phyloP scores from a whole-genome alignment of 106 monocot species.

The Dioscorea zingiberensis region DNA sequence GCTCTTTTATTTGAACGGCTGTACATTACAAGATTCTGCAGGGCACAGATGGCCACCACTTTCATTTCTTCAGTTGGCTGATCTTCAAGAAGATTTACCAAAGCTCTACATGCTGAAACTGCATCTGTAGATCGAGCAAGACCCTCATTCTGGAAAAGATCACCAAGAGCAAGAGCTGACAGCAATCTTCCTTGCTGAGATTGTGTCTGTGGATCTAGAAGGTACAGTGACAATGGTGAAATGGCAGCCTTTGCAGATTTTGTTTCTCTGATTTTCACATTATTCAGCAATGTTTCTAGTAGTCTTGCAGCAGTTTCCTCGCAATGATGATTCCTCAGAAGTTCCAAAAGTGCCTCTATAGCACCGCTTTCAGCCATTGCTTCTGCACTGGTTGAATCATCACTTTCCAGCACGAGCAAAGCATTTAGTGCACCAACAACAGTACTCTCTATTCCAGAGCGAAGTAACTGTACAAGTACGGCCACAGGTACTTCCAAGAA shows the following conservation, averaged over 20 bases:
- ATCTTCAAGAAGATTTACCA: slow-evolving; percentile 99
- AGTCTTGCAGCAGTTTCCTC: slow-evolving; percentile 94
- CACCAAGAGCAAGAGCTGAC: slow-evolving; percentile 86
- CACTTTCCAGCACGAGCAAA: slow-evolving; percentile 88
- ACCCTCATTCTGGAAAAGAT: slow-evolving; percentile 94
- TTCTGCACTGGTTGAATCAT: slow-evolving; percentile 95
- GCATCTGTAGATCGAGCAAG: slow-evolving; percentile 85
- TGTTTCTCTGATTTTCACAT: slow-evolving; percentile 84
- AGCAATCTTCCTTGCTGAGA: slow-evolving; percentile 90
- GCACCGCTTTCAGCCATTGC: slow-evolving; percentile 98
- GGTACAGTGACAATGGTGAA: slow-evolving; percentile 80
- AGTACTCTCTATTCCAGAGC: slow-evolving; percentile 80
- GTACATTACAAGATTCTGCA: slow-evolving; percentile 94
- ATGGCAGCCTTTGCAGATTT: slow-evolving; percentile 91
- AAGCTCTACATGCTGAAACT: slow-evolving; percentile 80
- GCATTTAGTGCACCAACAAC: slow-evolving; percentile 95
- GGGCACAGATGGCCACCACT: slow-evolving; percentile 90
- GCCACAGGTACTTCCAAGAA: slow-evolving; percentile 95
- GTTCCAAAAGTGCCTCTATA: slow-evolving; percentile 77
- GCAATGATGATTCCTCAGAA: slow-evolving; percentile 83
- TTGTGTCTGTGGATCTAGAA: slow-evolving; percentile 96
- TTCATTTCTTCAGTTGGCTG: slow-evolving; percentile 98
- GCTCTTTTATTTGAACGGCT: slow-evolving; percentile 96
- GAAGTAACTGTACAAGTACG: slow-evolving; percentile 85
- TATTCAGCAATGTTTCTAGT: slow-evolving; percentile 87